Evolutionary conservation across 140 eudicot genomes (phyloP), one percentile per base, ranked within the genome.

Genomic region (Flaveria floridana): DNA sequence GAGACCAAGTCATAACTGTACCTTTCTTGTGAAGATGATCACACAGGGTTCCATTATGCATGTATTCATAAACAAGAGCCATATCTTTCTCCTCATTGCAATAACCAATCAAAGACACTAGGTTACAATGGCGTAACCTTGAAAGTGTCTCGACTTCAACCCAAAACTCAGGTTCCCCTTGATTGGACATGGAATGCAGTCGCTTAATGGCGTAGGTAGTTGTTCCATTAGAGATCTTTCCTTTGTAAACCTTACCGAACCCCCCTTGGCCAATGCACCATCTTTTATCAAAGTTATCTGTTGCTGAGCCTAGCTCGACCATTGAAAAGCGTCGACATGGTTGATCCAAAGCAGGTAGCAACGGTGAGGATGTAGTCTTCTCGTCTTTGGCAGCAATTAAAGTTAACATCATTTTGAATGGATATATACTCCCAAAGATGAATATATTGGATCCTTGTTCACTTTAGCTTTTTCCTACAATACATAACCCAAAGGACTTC

Each of bases 211-310:
- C 75, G 3, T 47, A 48, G 15, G 14, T n/a, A 16, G 28, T n/a
- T 68, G 74, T 3, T 7, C 46, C 74, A 23, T 15, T 14, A 42
- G 57, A 21, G 10, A 71, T 7, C 21, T 9, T 25, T 14, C 75
- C 75, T 71, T 25, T 28, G 75, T 51, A 71, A 0, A 52, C 75
- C 64, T 71, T 71, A 52, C 65, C 44, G 23, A 2, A 47, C 8
- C 73, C 73, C 20, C 73, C 73, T 19, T 18, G 58, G 58, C 73
- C 73, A 13, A 69, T 69, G 48, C 58, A 47, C 44, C 61, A 41
- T 42, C 10, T 44, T 11, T 68, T 37, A 5, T 68, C 19, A 68
- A 68, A 68, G 72, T 20, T 20, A 44, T 68, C 25, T 1, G 72
- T 68, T 8, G 72, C 72, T 68, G 47, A 15, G 42, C 28, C 16